Conservation (phyloP, 2,329 filamentous ascomycete species). For the Nemania sp. region DNA sequence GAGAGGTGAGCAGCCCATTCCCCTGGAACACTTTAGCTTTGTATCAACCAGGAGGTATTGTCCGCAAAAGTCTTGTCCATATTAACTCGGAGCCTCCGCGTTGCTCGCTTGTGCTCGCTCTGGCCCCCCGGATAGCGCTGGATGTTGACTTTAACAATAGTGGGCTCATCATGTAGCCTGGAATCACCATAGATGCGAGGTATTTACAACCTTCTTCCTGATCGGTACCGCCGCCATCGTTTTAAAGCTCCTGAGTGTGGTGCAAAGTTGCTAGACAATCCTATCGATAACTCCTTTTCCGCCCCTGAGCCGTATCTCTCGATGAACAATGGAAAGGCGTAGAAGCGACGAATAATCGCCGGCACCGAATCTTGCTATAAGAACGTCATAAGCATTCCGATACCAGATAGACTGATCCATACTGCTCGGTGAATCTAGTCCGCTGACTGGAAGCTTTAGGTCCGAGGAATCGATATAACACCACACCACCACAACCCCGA, state of each 20-base stretch:
- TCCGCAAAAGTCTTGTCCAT: background rate
- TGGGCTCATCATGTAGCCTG: slow-evolving; percentile 73
- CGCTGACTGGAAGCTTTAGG: slow-evolving; percentile 48
- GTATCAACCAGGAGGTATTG: background rate
- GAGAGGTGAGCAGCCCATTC: slow-evolving; percentile 41
- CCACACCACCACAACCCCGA: slow-evolving; percentile 63
- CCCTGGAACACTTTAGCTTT: background rate
- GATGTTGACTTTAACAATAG: slow-evolving; percentile 22
- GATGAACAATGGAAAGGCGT: background rate
- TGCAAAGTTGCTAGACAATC: background rate
- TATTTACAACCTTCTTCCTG: slow-evolving; percentile 40
- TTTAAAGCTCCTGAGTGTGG: background rate
- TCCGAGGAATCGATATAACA: slow-evolving; percentile 72
- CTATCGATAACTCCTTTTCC: slow-evolving; percentile 1
- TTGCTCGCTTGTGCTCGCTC: background rate
- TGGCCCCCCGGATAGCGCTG: background rate
- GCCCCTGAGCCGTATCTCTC: background rate
- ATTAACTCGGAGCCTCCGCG: background rate
- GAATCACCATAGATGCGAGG: slow-evolving; percentile 66
- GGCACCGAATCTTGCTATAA: background rate
- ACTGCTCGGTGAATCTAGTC: background rate
- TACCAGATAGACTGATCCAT: background rate
- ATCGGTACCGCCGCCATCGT: background rate
- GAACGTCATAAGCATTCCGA: background rate
- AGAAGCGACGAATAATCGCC: background rate